phyloP scores from a whole-genome alignment of 371 early-diverging fungal species.

The Mycotypha africana region DNA sequence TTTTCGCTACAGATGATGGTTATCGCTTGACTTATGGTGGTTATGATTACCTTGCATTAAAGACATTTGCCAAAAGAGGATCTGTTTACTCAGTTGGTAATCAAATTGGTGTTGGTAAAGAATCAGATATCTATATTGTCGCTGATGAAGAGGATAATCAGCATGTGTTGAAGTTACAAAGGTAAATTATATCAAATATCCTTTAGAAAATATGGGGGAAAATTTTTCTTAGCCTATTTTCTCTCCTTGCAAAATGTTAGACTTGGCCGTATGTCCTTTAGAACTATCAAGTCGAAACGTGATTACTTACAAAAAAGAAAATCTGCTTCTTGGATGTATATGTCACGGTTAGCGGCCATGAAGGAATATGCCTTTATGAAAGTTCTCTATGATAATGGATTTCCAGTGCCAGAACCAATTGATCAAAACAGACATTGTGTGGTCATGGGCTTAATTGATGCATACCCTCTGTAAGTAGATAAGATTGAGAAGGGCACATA shows the following conservation, averaged over 20 bases:
- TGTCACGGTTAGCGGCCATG: constrained; percentile 94
- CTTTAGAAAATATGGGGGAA: neutral
- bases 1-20: constrained; percentile 70
- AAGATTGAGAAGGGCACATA: too few relatives aligned
- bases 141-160: constrained; percentile 86
- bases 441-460: constrained; percentile 96
- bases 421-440: constrained; percentile 96
- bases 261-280: constrained; percentile 96
- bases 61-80: constrained; percentile 86
- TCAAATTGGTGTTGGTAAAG: constrained; percentile 99
- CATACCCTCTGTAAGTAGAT: constrained; percentile 87
- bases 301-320: constrained; percentile 92
- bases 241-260: constrained; percentile 25
- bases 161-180: constrained; percentile 87
- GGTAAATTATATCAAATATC: constrained; percentile 35
- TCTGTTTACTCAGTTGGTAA: constrained; percentile 94
- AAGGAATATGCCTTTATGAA: constrained; percentile 98
- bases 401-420: constrained; percentile 94
- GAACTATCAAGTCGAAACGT: constrained; percentile 96
- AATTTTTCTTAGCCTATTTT: neutral
- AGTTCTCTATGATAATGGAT: constrained; percentile 83
- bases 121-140: constrained; percentile 97
- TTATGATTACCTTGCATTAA: constrained; percentile 98
- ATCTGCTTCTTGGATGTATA: constrained; percentile 97
- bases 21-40: constrained; percentile 99